Evolutionary conservation across 306 rosid genomes (phyloP), one percentile per base, ranked within the genome.

Genomic region (Macrotyloma uniflorum): DNA sequence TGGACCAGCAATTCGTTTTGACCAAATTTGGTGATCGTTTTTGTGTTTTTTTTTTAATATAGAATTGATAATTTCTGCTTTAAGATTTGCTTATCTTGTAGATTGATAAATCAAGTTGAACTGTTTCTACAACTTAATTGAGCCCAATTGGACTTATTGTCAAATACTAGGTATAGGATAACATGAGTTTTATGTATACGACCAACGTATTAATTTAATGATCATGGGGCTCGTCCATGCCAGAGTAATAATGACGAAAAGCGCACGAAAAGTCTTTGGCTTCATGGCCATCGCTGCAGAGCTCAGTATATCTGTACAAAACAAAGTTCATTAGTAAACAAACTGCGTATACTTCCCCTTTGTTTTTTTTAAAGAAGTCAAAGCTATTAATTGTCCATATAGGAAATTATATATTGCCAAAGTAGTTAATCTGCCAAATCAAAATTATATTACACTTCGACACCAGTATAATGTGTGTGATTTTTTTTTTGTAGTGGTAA

Each of bases 221-320:
- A 66, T 75, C 76, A 28, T 1, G 36, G 30, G 61, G 59, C 69
- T 93, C 97, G 42, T 93, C 87, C 51, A 16, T 63, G 11, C 97
- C 97, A 2, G 88, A 80, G 88, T 90, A 90, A 68, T 79, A 85
- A 81, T 90, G 96, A 54, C 91, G 91, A 84, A 94, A 94, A 65
- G 86, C 94, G 67, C 93, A 86, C 4, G 98, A 91, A 80, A 94
- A 94, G 84, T 91, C 98, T 78, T 79, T 80, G 13, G 72, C 65
- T 76, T 90, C 97, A 68, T 87, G 83, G 12, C 91, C 98, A 59
- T 72, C 85, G n/a, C 64, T 64, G 88, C 97, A 93, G 1, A 93
- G 86, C 24, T 87, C 85, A 12, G 84, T 77, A 62, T 86, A 94
- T 85, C 94, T 91, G 90, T 62, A 49, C 47, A 68, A 77, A 74